Percentiles rank a stretch among this genome's conserved stretches.
phyloP scores from a whole-genome alignment of 805 yeast species.

The Metschnikowia continentalis region DNA sequence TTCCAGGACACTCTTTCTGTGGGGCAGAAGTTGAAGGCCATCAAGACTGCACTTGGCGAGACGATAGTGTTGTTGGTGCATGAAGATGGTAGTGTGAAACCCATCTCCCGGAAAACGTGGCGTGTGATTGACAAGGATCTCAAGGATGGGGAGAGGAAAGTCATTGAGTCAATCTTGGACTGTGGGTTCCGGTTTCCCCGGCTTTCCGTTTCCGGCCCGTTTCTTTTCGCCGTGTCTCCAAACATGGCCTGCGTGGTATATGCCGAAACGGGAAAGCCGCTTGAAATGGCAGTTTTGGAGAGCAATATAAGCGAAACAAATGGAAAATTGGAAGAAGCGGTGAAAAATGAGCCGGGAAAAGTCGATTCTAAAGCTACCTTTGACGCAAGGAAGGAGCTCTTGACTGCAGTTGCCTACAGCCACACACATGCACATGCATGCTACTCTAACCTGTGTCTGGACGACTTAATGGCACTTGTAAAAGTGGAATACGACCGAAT shows the following conservation, averaged over 20 bases:
- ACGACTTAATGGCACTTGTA: slow-evolving; percentile 61
- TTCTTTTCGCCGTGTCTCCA: slow-evolving; percentile 46
- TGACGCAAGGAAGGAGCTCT: slow-evolving; percentile 14
- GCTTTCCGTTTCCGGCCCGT: slow-evolving; percentile 20
- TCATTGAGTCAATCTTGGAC: slow-evolving; percentile 45
- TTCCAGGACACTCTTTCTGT: slow-evolving; percentile 28
- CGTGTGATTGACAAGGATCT: slow-evolving; percentile 10
- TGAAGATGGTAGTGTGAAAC: slow-evolving; percentile 43
- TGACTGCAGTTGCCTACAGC: slow-evolving; percentile 55
- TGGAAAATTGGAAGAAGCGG: not conserved
- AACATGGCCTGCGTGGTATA: slow-evolving; percentile 42
- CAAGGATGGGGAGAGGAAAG: not conserved
- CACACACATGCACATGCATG: slow-evolving; percentile 63
- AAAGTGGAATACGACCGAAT: slow-evolving; percentile 26
- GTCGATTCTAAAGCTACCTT: not conserved
- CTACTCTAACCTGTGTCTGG: slow-evolving; percentile 60
- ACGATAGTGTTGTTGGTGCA: slow-evolving; percentile 36
- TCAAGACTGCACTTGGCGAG: slow-evolving; percentile 37
- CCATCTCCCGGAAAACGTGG: slow-evolving; percentile 38
- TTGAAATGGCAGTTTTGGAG: slow-evolving; percentile 4
- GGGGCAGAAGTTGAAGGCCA: slow-evolving; percentile 25
- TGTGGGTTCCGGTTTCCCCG: slow-evolving; percentile 51
- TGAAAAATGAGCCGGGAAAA: not conserved
- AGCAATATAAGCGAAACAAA: not conserved
- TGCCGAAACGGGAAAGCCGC: slow-evolving; percentile 9